Evolutionary conservation across 208 protist genomes (phyloP).

Genomic region (Acanthamoeba lenticulata): DNA sequence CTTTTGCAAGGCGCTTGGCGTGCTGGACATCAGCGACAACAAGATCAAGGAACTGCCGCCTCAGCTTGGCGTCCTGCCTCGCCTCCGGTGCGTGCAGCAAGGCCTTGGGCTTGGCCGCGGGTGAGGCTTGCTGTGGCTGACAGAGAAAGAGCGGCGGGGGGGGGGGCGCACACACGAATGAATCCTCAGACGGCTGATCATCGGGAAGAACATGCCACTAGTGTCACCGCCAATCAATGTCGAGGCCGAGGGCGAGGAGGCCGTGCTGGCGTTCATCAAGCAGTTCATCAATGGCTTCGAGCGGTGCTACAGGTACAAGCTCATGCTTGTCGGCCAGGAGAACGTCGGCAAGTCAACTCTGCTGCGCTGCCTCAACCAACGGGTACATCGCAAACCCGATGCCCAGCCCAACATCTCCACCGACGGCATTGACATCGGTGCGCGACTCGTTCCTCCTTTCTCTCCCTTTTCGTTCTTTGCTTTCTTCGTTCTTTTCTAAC

Average conservation of each 20-base stretch:
- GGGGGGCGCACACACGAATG: not conserved
- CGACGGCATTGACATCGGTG: constrained; percentile 60
- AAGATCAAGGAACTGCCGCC: constrained; percentile 51
- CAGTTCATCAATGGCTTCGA: constrained; percentile 47
- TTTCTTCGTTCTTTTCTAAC: not conserved
- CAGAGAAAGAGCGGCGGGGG: not conserved
- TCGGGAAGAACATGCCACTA: constrained; percentile 21
- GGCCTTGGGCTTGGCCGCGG: too few relatives aligned
- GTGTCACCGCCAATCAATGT: constrained; percentile 33
- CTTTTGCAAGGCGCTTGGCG: not conserved
- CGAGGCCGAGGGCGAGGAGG: constrained; percentile 12
- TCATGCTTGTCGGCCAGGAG: constrained; percentile 69
- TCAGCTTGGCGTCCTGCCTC: constrained; percentile 5
- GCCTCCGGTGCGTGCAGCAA: not conserved
- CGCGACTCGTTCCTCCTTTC: not conserved
- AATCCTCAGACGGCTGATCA: not conserved
- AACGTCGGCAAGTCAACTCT: constrained; percentile 52
- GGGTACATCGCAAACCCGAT: not conserved
- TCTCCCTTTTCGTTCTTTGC: not conserved
- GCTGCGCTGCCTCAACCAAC: not conserved
- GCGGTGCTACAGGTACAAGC: constrained; percentile 62
- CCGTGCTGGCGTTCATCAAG: constrained; percentile 24
- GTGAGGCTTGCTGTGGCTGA: too few relatives aligned
- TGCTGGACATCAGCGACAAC: constrained; percentile 52
- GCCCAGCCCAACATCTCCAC: constrained; percentile 43